Base-by-base conservation (phyloP, 768 basidiomycete species). In the Tricholoma furcatifolium region DNA sequence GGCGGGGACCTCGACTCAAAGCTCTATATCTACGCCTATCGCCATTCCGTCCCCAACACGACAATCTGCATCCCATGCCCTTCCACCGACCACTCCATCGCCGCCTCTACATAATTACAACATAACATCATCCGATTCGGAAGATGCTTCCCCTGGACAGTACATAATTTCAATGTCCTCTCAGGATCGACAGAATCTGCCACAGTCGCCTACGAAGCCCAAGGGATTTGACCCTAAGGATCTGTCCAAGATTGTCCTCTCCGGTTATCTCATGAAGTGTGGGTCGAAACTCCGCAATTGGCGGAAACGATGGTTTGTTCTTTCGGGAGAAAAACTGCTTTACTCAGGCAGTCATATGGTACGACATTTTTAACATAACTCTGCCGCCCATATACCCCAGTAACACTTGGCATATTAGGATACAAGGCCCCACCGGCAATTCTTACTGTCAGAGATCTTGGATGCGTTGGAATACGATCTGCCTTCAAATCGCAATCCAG, bases 321-420 rank as follows among this genome's bases (percentile, higher is more conserved):
- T 99, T n/a, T 93, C 87, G 35, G 85, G 85, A 35, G 91, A 93
- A 62, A 89, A 85, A 64, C 72, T 99, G 48, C 73, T 92, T 32
- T 99, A 99, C 73, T 87, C 85, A 9, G 84, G 85, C 44, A 94
- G 88, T 66, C 97, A 99, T 73, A 98, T 98, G 94, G 95, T 96
- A 63, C 57, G 86, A 77, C 38, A 39, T 31, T 8, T n/a, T 34
- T 2, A 36, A 4, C 35, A 43, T 42, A 2, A 12, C 8, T 7
- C 12, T 18, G 10, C 17, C 17, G 14, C 7, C n/a, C n/a, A n/a
- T n/a, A 15, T 18, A 11, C 51, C 49, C 40, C 32, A 24, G 20
- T 42, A 46, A 48, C 31, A 11, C n/a, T 31, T 35, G 18, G 18
- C 27, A 27, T 27, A 27, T 51, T 70, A 98, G 95, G 96, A 98